Percentiles rank a stretch among this genome's conserved stretches.
Evolutionary conservation across 2,329 filamentous ascomycete genomes (phyloP).

Genomic region (Xylariaceae sp.): DNA sequence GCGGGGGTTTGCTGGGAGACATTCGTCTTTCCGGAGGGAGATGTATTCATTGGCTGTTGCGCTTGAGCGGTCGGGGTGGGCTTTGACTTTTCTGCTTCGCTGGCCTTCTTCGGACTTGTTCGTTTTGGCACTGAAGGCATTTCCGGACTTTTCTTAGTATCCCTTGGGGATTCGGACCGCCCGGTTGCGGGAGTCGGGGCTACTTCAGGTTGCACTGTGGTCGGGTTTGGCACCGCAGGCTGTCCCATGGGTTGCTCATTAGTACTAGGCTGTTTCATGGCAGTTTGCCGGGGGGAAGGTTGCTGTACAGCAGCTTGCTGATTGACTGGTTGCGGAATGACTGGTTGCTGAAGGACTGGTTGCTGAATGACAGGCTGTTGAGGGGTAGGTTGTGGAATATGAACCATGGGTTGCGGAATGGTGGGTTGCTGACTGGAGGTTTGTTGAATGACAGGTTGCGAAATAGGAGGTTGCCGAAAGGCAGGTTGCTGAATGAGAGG

Average conservation of each 20-base stretch:
- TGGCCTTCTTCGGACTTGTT: neutral
- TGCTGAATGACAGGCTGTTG: neutral
- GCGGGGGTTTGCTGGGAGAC: neutral
- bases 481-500: neutral
- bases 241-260: neutral
- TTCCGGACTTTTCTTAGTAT: neutral
- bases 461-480: neutral
- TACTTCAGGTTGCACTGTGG: neutral
- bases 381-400: neutral
- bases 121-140: neutral
- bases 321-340: neutral
- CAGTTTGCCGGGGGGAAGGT: neutral
- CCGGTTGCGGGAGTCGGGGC: neutral
- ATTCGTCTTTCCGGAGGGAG: neutral
- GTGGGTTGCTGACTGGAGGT: neutral
- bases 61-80: neutral
- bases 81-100: neutral
- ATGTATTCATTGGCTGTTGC: neutral
- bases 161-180: neutral
- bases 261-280: neutral
- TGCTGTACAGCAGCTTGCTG: neutral
- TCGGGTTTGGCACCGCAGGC: neutral
- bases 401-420: neutral
- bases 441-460: neutral
- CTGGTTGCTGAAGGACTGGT: neutral